Conservation (phyloP, 1,139 yeast genomes). For the Taphrina sp. region DNA sequence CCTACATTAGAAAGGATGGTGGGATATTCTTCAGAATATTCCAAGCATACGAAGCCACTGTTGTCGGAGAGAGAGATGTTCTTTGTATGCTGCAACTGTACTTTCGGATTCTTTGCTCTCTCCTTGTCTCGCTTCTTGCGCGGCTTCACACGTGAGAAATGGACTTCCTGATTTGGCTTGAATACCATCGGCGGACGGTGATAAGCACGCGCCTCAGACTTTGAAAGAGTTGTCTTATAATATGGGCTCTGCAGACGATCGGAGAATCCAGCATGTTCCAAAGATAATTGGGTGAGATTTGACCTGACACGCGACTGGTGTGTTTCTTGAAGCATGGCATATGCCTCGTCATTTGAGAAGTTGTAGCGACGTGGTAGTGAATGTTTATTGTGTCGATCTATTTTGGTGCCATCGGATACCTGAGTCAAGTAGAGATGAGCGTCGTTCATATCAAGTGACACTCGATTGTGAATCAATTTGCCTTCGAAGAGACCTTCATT, state of each 20-base stretch:
- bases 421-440: conserved; percentile 45
- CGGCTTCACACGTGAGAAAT: conserved; percentile 70
- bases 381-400: background rate
- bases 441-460: conserved; percentile 75
- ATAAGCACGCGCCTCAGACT: conserved; percentile 69
- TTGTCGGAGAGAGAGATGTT: conserved; percentile 85
- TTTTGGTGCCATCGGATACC: too few species aligned
- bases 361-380: conserved; percentile 51
- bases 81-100: conserved; percentile 56
- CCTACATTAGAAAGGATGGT: conserved; percentile 81
- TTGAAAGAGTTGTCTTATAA: conserved; percentile 73
- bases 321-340: conserved; percentile 76
- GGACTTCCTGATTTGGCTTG: conserved; percentile 73
- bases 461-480: background rate
- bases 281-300: conserved; percentile 83
- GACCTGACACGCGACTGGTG: conserved; percentile 91
- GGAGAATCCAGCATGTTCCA: conserved; percentile 92
- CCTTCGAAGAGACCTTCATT: conserved; percentile 84
- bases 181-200: conserved; percentile 76
- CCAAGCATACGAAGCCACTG: conserved; percentile 72
- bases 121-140: conserved; percentile 82
- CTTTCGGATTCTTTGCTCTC: conserved; percentile 61
- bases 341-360: conserved; percentile 83
- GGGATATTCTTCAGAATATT: conserved; percentile 89
- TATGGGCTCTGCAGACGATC: conserved; percentile 83